Percentiles rank a stretch among this genome's conserved stretches.
Evolutionary conservation across 768 basidiomycete species (phyloP).

Genomic region (Lentinula detonsa): DNA sequence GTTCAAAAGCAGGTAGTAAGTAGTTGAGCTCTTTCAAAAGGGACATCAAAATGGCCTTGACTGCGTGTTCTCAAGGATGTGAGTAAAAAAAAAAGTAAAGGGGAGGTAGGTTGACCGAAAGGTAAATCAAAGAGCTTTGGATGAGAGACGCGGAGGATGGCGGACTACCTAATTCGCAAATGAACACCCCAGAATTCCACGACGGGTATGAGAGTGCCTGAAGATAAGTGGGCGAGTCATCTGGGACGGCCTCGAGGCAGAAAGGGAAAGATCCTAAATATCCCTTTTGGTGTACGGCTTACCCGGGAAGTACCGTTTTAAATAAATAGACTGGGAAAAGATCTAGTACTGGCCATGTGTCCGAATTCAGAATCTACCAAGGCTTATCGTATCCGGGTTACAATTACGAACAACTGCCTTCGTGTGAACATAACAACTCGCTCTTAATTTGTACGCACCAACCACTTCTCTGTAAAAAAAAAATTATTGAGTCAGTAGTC

Average conservation of each 20-base stretch:
- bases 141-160: slow-evolving; percentile 19
- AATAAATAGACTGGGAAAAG: background rate
- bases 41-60: background rate
- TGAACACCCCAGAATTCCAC: slow-evolving; percentile 29
- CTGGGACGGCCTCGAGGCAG: background rate
- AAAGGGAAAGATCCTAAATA: background rate
- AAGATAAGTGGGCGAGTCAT: background rate
- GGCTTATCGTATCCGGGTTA: background rate
- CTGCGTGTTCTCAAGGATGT: background rate
- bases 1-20: too few species aligned
- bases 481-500: background rate
- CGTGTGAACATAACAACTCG: background rate
- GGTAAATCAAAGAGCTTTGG: background rate
- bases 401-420: background rate
- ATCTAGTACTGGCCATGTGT: background rate
- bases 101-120: background rate
- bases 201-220: slow-evolving; percentile 9
- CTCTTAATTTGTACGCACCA: background rate
- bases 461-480: too few species aligned
- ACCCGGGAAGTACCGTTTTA: background rate
- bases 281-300: background rate
- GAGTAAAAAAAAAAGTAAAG: background rate
- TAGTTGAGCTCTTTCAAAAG: too few species aligned
- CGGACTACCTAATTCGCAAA: slow-evolving; percentile 12
- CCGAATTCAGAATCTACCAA: background rate